Evolutionary conservation across 2,329 filamentous ascomycete genomes (phyloP), one percentile per base, ranked within the genome.

Genomic region (Epichloe uncinata): DNA sequence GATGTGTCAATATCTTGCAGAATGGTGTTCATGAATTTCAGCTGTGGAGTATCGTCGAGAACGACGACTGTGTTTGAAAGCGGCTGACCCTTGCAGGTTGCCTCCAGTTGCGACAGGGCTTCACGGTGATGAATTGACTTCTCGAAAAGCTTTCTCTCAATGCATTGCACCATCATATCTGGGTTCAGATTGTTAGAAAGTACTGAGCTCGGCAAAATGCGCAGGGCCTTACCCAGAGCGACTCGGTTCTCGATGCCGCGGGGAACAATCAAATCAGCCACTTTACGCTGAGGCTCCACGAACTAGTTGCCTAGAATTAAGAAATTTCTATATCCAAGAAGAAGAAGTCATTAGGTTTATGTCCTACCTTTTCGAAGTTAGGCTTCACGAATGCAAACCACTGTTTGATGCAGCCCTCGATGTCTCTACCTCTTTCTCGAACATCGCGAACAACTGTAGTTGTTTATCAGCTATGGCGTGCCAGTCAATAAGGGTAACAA

Each of bases 371-470:
- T 65, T 91, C 85, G 60, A 94, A 97, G 61, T 97, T 97, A 3
- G 93, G 93, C 68, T 98, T 98, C 42, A 98, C 93, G 63, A 86
- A 98, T 11, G 72, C 73, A 64, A 97, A 96, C 93, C 93, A 98
- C 66, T 98, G 93, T 67, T 97, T 97, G 65, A 98, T 90, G 61
- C 90, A 91, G 40, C 93, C 93, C 63, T 96, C 86, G 50, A 97
- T 85, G 61, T 95, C 91, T 62, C 93, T 79, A 3, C 87, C 91
- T 60, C 93, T 82, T 60, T 95, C 87, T 58, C 81, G 81, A 20
- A 97, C 87, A 68, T 98, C 93, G 61, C 93, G 85, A 37, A 88
- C 72, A 57, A 94, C 85, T 89, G 26, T 30, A 12, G n/a, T 54
- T 1, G 42, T 35, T 35, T 35, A 33, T 55, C 45, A 60, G 48